phyloP scores from a whole-genome alignment of 1,139 yeast genomes.

The Blastobotrys illinoisensis region DNA sequence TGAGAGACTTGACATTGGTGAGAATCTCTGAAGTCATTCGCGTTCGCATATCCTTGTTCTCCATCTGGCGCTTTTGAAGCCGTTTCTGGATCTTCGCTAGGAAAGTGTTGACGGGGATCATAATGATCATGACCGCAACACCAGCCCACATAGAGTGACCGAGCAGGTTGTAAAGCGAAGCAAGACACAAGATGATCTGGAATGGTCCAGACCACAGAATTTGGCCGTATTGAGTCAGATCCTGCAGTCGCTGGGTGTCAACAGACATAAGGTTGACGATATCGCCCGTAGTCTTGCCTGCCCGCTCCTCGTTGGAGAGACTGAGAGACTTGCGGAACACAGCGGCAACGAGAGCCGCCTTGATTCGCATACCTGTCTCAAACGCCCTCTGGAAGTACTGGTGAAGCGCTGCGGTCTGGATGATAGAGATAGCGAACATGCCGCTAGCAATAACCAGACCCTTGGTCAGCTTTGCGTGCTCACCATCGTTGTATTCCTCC shows the following conservation, averaged over 20 bases:
- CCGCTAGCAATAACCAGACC: conserved; percentile 79
- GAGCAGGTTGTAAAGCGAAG: conserved; percentile 65
- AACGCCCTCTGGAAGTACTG: conserved; percentile 89
- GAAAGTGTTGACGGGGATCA: conserved; percentile 79
- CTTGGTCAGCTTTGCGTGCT: conserved; percentile 56
- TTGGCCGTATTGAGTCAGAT: conserved; percentile 79
- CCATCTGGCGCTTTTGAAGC: conserved; percentile 72
- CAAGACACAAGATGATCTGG: conserved; percentile 76
- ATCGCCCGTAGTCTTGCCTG: conserved; percentile 85
- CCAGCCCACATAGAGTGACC: conserved; percentile 98
- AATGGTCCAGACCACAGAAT: conserved; percentile 96
- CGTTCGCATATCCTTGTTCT: conserved; percentile 62
- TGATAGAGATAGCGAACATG: conserved; percentile 78
- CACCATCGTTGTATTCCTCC: conserved; percentile 52
- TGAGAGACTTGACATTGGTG: conserved; percentile 85
- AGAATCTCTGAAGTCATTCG: conserved; percentile 79
- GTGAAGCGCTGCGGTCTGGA: conserved; percentile 82
- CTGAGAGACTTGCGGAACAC: conserved; percentile 76
- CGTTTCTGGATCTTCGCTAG: conserved; percentile 70
- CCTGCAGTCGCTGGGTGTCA: conserved; percentile 91
- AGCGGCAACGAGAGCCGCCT: conserved; percentile 70
- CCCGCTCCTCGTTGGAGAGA: conserved; percentile 79
- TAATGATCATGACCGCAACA: conserved; percentile 70
- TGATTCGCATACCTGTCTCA: conserved; percentile 86
- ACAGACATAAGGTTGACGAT: conserved; percentile 96